Base-by-base conservation (phyloP, 1,284 basidiomycete species). In the Pyrrhoderma noxium region DNA sequence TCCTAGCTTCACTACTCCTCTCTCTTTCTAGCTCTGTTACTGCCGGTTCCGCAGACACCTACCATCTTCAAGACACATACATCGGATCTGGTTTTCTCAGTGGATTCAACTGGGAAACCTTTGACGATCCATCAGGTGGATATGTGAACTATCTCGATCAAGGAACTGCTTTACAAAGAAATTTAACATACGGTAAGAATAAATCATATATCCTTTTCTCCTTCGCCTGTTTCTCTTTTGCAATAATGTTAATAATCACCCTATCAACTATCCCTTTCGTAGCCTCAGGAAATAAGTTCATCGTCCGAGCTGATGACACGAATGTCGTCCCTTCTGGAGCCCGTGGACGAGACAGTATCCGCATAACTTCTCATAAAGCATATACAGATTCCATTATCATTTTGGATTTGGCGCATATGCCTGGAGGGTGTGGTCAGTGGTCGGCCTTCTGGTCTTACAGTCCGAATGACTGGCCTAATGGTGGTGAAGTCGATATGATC, bases 361-460 rank as follows among this genome's bases (percentile, higher is more conserved):
- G 78, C 35, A 76, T 80, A 45, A 60, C 59, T 5, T 78, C 77
- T 2, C 59, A 67, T 31, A 56, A 55, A 3, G 64, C 69, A 0
- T 78, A 71, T 55, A 60, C 58, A 16, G 73, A 78, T n/a, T 67
- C 70, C 4, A 51, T 80, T 25, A 57, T 93, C 37, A 65, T 80
- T 7, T 64, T 79, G 21, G 75, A 80, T 56, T 53, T 80, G 25
- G 51, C 59, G 41, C 79, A 80, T 60, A 80, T 80, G 74, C 79
- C 79, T 0, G 60, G 38, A 5, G 38, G 38, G n/a, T 40, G 38
- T 40, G 38, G 7, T 5, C 38, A 40, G 21, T 40, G 38, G 38
- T 81, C 82, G 3, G 81, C 80, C 7, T 83, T 75, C 59, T 85
- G 82, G 82, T 77, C 79, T 23, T 57, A 75, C 34, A 79, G 75